A percentile compares a stretch with the other conserved stretches of the same genome.
Conservation (phyloP, 176 grass and related monocot genomes). For the Carex cristatella region DNA sequence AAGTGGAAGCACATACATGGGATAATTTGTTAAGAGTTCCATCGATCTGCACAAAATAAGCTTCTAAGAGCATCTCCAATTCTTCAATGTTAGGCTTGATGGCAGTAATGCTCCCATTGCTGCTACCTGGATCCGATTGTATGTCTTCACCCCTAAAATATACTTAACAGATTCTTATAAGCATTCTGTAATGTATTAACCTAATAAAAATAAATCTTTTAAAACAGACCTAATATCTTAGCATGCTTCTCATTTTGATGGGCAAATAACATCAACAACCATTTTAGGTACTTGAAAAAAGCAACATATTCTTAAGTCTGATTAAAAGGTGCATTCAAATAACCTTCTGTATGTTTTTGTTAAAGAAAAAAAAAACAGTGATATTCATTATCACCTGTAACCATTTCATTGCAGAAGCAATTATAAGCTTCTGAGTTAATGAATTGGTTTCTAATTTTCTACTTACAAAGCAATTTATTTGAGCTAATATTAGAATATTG, state of each 20-base stretch:
- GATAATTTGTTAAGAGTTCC: slow-evolving; percentile 87
- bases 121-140: slow-evolving; percentile 47
- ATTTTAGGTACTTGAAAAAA: background rate
- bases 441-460: background rate
- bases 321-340: background rate
- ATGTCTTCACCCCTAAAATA: slow-evolving; percentile 60
- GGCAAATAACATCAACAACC: background rate
- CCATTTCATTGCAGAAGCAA: background rate
- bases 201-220: background rate
- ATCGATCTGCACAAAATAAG: slow-evolving; percentile 93
- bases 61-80: slow-evolving; percentile 87
- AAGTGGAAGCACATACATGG: slow-evolving; percentile 41
- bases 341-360: background rate
- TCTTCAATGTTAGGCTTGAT: slow-evolving; percentile 85
- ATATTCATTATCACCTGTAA: background rate
- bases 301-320: background rate
- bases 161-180: background rate
- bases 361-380: background rate
- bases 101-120: slow-evolving; percentile 46
- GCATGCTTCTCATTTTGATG: background rate
- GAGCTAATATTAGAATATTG: background rate
- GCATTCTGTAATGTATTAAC: background rate
- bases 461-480: background rate
- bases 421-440: background rate
- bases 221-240: background rate